Evolutionary conservation across 2,329 filamentous ascomycete genomes (phyloP).

Genomic region (Aspergillus clavatus): DNA sequence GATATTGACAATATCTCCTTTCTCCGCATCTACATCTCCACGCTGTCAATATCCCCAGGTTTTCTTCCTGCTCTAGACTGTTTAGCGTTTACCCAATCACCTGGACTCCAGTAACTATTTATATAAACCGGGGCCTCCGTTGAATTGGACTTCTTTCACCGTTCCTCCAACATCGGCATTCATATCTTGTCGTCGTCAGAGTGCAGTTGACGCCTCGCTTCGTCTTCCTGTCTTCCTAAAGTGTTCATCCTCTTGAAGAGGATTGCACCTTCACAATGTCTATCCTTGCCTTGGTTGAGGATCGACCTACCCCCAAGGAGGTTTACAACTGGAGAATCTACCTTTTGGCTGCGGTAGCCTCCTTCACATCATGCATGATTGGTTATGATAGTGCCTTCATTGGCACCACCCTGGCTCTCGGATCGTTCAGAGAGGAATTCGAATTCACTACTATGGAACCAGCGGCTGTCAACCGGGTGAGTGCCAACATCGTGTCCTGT

Average conservation of each 20-base stretch:
- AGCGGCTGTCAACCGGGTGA: constrained; percentile 53
- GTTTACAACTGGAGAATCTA: constrained; percentile 60
- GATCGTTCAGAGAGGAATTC: constrained; percentile 67
- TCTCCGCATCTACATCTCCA: not conserved
- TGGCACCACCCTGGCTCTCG: constrained; percentile 66
- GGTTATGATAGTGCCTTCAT: constrained; percentile 71
- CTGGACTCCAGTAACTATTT: constrained; percentile 16
- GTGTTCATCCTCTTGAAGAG: too few relatives aligned
- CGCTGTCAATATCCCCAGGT: constrained; percentile 13
- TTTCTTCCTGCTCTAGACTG: constrained; percentile 5
- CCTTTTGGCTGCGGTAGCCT: constrained; percentile 50
- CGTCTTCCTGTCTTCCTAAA: too few relatives aligned
- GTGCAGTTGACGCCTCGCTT: too few relatives aligned
- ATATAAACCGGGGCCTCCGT: constrained; percentile 5
- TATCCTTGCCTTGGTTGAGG: constrained; percentile 39
- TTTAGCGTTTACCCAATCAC: too few relatives aligned
- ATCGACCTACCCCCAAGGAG: constrained; percentile 51
- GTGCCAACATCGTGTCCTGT: constrained; percentile 72
- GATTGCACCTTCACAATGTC: constrained; percentile 34
- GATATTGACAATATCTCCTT: too few relatives aligned
- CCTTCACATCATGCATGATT: constrained; percentile 56
- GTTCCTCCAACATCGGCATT: too few relatives aligned
- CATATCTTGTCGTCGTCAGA: too few relatives aligned
- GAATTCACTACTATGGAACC: constrained; percentile 49
- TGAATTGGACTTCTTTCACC: too few relatives aligned